These are phyloP conservation scores for Colletotrichum aenigma DNA, from an alignment of 2,329 filamentous ascomycete species.

Conservation along the genomic window DNA sequence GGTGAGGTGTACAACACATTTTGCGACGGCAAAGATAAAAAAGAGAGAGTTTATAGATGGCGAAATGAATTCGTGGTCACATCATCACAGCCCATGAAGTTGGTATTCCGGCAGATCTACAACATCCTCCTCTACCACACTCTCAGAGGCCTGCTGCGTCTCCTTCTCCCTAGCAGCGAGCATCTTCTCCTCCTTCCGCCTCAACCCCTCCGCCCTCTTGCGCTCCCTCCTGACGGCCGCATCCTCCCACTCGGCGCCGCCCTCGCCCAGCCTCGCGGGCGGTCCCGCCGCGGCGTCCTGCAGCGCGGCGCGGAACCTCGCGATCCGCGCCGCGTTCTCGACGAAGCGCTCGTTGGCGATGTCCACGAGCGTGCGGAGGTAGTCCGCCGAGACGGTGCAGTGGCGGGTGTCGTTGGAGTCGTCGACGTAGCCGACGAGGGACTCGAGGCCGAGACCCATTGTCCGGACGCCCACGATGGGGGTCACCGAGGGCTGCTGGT, in stretches of 20 bases:
- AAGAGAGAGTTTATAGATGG: conserved; percentile 18
- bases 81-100: conserved; percentile 4
- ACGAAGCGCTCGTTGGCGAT: conserved; percentile 78
- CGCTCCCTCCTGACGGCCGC: conserved; percentile 54
- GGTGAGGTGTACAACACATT: conserved; percentile 34
- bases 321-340: conserved; percentile 71
- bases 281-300: conserved; percentile 32
- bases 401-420: conserved; percentile 40
- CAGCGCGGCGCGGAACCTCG: conserved; percentile 64
- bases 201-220: conserved; percentile 63
- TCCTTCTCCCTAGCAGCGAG: conserved; percentile 21
- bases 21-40: conserved; percentile 22
- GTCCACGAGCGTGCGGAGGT: conserved; percentile 69
- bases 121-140: background rate
- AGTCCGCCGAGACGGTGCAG: conserved; percentile 66
- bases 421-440: conserved; percentile 68
- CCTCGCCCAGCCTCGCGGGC: conserved; percentile 29
- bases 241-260: conserved; percentile 57
- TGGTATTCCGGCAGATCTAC: background rate
- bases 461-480: conserved; percentile 88
- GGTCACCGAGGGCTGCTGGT: conserved; percentile 38
- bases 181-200: conserved; percentile 50
- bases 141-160: background rate
- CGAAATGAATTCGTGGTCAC: background rate
- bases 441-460: conserved; percentile 81